Evolutionary conservation across 345 rosid species (phyloP).

Genomic region (Salix suchowensis): DNA sequence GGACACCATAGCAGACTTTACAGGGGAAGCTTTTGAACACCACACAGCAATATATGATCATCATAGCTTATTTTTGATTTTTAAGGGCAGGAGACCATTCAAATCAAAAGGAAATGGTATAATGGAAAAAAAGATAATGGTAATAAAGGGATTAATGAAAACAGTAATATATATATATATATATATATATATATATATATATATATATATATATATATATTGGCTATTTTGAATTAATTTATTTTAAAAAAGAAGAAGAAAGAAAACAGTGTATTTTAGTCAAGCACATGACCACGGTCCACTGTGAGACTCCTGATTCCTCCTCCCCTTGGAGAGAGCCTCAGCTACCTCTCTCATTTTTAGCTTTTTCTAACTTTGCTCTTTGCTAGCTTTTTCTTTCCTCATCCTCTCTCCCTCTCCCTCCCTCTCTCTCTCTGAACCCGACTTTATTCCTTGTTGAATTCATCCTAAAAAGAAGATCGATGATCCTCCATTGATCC

Average conservation of each 20-base stretch:
- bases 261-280: slow-evolving; percentile 5
- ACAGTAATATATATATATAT: slow-evolving; percentile 9
- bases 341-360: slow-evolving; percentile 5
- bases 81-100: too few relatives aligned
- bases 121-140: not conserved
- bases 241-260: slow-evolving; percentile 6
- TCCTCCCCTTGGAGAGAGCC: slow-evolving; percentile 19
- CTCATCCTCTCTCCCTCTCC: slow-evolving; percentile 6
- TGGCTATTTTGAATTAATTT: slow-evolving; percentile 23
- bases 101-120: not conserved
- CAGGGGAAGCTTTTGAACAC: not conserved
- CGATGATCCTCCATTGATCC: slow-evolving; percentile 53
- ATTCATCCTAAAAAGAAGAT: slow-evolving; percentile 51
- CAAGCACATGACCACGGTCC: slow-evolving; percentile 43
- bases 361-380: slow-evolving; percentile 31
- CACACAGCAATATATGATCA: not conserved
- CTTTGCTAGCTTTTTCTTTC: slow-evolving; percentile 37
- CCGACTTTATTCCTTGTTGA: slow-evolving; percentile 52
- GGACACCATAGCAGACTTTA: not conserved
- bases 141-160: slow-evolving; percentile 7
- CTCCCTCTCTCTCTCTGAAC: slow-evolving; percentile 19
- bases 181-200: too few relatives aligned
- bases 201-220: slow-evolving; percentile 12
- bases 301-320: slow-evolving; percentile 54
- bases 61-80: not conserved